A percentile compares a stretch with the other conserved stretches of the same genome.
phyloP scores from a whole-genome alignment of 2,329 filamentous ascomycete species.

The Fusarium albosuccineum region DNA sequence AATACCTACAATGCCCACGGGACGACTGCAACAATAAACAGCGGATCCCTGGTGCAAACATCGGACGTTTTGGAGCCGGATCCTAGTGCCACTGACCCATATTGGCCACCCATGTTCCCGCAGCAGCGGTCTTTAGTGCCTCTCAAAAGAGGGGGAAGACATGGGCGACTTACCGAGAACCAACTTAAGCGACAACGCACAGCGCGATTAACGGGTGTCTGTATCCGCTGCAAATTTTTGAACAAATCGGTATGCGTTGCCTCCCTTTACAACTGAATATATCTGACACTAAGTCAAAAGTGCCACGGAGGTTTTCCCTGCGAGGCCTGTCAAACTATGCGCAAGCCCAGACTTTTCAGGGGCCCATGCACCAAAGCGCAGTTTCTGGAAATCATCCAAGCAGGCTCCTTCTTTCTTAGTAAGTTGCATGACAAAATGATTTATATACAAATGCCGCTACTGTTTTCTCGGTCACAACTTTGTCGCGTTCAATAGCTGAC shows the following conservation, averaged over 20 bases:
- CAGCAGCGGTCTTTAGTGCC: slow-evolving; percentile 3
- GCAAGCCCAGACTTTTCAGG: slow-evolving; percentile 1
- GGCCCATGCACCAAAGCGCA: slow-evolving; percentile 2
- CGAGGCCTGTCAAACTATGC: neutral
- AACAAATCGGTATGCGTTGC: neutral
- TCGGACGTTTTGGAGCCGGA: neutral
- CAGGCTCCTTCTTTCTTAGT: slow-evolving; percentile 2
- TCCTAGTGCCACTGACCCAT: neutral
- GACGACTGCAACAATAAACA: neutral
- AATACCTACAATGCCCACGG: neutral
- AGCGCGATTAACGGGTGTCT: slow-evolving; percentile 1
- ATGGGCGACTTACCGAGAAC: neutral
- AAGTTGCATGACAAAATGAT: neutral
- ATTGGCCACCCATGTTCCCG: neutral
- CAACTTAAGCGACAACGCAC: neutral
- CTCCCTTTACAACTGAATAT: neutral
- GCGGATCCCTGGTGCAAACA: neutral
- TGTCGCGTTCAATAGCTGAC: neutral
- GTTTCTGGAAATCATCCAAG: slow-evolving; percentile 1
- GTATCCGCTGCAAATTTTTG: neutral
- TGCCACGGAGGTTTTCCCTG: neutral
- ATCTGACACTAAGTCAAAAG: neutral
- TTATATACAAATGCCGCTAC: neutral
- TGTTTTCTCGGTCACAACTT: neutral
- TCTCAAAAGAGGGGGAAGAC: slow-evolving; percentile 1